Evolutionary conservation across 164 flowering plant genomes (phyloP), one percentile per base, ranked within the genome.

Genomic region (Nelumbo lutea): DNA sequence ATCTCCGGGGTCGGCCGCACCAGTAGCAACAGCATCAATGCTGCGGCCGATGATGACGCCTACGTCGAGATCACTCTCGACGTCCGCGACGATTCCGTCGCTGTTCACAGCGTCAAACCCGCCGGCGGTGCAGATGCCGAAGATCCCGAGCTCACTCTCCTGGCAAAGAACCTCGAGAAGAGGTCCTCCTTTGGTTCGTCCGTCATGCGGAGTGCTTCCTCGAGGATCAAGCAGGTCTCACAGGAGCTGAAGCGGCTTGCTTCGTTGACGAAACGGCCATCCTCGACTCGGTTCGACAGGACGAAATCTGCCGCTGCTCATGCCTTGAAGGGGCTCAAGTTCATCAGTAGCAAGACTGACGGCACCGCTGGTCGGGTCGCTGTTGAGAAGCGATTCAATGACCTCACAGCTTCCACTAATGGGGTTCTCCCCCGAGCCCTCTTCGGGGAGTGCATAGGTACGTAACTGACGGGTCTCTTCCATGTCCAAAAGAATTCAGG

Each of bases 251-350:
- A 76, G 50, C 87, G 88, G 1, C 59, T 87, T 3, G 82, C 88
- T 11, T 81, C 89, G 7, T 41, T 75, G 4, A 72, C 80, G 6
- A 73, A 68, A 15, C 66, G 81, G n/a, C 69, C 83, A 0, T 10
- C 82, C 5, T 59, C 57, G 0, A 56, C 71, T 10, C 75, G 79
- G 6, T 74, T 83, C 61, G 97, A 92, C 58, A 68, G 97, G 65
- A 85, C 71, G 13, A 89, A 86, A 62, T 90, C 98, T 0, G 96
- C 87, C 1, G 91, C 94, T 2, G 82, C 87, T n/a, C 88, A 83
- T 9, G 98, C 97, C n/a, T 72, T 95, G 65, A 81, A 78, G 53
- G 94, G 98, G 9, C 88, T 95, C 68, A 87, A 90, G 85, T 95
- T 95, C 80, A 88, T 95, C 61, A 78, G 82, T 75, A 27, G 27